Percentiles rank a stretch among this genome's conserved stretches.
Conservation (phyloP, 495 filamentous ascomycete genomes). For the Hypoxylon rickii region DNA sequence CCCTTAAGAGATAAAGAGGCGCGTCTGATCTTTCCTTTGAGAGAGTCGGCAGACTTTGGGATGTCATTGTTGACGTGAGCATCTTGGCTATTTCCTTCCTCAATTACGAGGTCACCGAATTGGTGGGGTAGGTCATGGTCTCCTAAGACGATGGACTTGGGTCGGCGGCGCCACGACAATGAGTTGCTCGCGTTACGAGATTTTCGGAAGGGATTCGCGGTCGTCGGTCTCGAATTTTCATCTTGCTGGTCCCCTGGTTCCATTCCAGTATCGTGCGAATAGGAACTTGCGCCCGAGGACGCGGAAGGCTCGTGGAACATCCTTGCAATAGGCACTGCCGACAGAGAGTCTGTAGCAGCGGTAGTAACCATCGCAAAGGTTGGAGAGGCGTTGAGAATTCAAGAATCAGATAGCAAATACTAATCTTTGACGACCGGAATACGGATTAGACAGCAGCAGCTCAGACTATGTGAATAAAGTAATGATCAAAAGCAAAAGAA, state of each 20-base stretch:
- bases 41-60: constrained; percentile 26
- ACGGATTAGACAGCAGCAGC: background rate
- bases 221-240: constrained; percentile 16
- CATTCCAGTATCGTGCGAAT: constrained; percentile 34
- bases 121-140: constrained; percentile 23
- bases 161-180: constrained; percentile 40
- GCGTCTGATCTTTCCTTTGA: constrained; percentile 54
- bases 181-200: constrained; percentile 44
- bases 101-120: constrained; percentile 31
- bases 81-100: constrained; percentile 14
- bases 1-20: constrained; percentile 57
- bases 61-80: constrained; percentile 12
- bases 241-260: constrained; percentile 24
- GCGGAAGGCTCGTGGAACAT: constrained; percentile 24
- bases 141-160: constrained; percentile 38
- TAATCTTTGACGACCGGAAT: background rate
- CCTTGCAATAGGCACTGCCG: constrained; percentile 9
- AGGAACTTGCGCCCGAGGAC: constrained; percentile 31
- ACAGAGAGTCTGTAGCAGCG: constrained; percentile 17
- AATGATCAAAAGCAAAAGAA: constrained; percentile 1
- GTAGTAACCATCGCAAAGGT: constrained; percentile 20
- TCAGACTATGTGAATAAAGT: background rate
- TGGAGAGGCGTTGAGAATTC: background rate
- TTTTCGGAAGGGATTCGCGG: constrained; percentile 24
- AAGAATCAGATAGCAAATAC: background rate